Conservation (phyloP, 345 rosid genomes). For the Citrus sp. region DNA sequence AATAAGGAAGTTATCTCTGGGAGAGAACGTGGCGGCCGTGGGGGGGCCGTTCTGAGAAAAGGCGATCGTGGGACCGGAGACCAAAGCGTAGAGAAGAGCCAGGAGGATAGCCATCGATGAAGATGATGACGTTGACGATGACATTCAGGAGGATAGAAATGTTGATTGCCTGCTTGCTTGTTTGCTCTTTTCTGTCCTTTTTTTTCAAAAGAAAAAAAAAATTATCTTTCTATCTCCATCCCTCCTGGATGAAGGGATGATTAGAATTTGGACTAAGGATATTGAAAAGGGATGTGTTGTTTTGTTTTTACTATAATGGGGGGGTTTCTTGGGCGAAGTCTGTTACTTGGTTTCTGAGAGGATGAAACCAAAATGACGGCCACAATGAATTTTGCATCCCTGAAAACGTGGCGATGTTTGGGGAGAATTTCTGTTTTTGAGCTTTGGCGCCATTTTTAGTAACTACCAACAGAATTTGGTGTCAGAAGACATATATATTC, state of each 20-base stretch:
- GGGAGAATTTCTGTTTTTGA: slow-evolving; percentile 8
- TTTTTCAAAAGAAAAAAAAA: no score
- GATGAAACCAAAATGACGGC: slow-evolving; percentile 23
- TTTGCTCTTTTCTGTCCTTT: background rate
- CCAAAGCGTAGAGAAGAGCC: slow-evolving; percentile 24
- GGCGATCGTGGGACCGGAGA: background rate
- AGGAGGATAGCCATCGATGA: slow-evolving; percentile 50
- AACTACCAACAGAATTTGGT: background rate
- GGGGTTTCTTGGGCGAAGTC: background rate
- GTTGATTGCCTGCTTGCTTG: background rate
- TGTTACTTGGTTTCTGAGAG: slow-evolving; percentile 7
- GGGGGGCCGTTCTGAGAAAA: background rate
- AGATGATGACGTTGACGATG: background rate
- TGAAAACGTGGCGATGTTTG: slow-evolving; percentile 7
- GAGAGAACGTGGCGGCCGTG: slow-evolving; percentile 22
- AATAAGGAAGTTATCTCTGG: slow-evolving; percentile 54
- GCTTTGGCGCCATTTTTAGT: slow-evolving; percentile 7
- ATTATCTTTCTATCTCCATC: slow-evolving; percentile 51
- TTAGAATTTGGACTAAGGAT: slow-evolving; percentile 3
- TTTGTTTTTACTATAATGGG: slow-evolving; percentile 14
- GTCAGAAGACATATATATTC: background rate
- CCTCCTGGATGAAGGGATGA: slow-evolving; percentile 42
- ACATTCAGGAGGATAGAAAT: slow-evolving; percentile 29
- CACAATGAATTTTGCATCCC: background rate
- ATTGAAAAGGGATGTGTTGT: background rate